Evolutionary conservation across 2,329 filamentous ascomycete genomes (phyloP), one percentile per base, ranked within the genome.

Genomic region (Colletotrichum trifolii): DNA sequence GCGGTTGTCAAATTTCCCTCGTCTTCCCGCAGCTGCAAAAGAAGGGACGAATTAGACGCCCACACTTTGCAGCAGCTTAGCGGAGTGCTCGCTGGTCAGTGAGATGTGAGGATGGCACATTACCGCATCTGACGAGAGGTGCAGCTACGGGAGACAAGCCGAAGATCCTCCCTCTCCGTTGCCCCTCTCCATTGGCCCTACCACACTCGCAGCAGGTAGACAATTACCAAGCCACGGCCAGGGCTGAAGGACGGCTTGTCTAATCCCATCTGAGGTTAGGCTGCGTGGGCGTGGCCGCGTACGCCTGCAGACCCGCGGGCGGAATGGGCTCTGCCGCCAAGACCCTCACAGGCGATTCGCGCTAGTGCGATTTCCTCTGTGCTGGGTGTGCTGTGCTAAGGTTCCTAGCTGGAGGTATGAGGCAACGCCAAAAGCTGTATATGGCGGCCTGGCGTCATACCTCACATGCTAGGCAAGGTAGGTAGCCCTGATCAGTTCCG

Each of bases 261-360:
- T 59, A 59, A 46, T 12, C 60, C 60, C 13, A 12, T 59, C 42
- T 40, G 25, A 59, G 60, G 40, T 25, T 52, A 15, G 35, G 35
- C n/a, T 39, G 57, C 47, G 59, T 66, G 63, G 63, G 48, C 48
- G 52, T 25, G 64, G 64, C 60, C 64, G 64, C 60, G 64, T 66
- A 62, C 34, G 54, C 60, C 54, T 45, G 60, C 62, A 56, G 40
- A 46, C 38, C 35, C 52, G 52, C 52, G 45, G 50, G 62, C 62
- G 58, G 62, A 65, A 62, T 43, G 35, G 62, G 52, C 52, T 62
- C 47, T 49, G 52, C 35, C 58, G 58, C 62, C 62, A 62, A 65
- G 62, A 50, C 62, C 39, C 46, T 61, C 56, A 33, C 46, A 55
- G 56, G 61, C 34, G 39, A 36, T 13, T 34, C 25, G 48, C 39